Evolutionary conservation across 345 rosid species (phyloP).

Genomic region (Erucastrum elatum): DNA sequence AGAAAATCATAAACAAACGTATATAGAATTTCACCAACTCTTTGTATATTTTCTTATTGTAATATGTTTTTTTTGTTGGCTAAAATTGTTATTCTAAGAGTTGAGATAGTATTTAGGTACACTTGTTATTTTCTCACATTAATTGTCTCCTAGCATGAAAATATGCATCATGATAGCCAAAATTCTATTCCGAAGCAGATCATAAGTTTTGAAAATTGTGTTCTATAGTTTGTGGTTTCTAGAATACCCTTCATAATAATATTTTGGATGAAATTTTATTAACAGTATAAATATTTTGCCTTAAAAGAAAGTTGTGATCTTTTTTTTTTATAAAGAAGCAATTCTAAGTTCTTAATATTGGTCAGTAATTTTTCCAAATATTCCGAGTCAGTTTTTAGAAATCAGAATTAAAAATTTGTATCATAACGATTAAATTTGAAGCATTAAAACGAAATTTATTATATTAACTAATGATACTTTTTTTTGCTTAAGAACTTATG

Average conservation of each 20-base stretch:
- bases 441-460: background rate
- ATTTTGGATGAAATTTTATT: background rate
- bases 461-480: background rate
- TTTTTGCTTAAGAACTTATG: background rate
- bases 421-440: background rate
- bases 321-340: background rate
- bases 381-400: background rate
- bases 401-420: background rate
- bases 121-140: background rate
- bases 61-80: background rate
- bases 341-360: background rate
- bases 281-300: background rate
- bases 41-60: background rate
- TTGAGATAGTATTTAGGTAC: constrained; percentile 10
- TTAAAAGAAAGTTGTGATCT: background rate
- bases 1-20: background rate
- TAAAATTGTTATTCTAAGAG: background rate
- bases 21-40: background rate
- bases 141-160: background rate
- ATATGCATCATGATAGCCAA: background rate
- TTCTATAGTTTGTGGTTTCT: background rate
- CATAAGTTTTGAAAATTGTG: background rate
- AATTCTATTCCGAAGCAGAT: background rate
- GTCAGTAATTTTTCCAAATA: background rate
- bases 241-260: background rate